Evolutionary conservation across 805 yeast genomes (phyloP).

Genomic region (Geotrichum ghanense): DNA sequence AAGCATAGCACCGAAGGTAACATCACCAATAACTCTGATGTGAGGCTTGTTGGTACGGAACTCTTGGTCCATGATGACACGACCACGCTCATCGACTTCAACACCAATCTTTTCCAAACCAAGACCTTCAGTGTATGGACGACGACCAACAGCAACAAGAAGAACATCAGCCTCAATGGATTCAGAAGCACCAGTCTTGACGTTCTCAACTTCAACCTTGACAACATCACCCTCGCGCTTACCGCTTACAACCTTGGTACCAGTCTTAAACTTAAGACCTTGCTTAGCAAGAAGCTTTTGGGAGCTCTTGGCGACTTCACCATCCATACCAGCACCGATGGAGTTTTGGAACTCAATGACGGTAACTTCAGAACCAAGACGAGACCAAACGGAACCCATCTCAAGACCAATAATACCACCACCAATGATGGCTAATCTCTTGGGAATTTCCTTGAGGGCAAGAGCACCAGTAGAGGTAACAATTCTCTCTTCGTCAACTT

Average conservation of each 20-base stretch:
- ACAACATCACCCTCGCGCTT: slow-evolving; percentile 82
- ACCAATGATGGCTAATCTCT: slow-evolving; percentile 85
- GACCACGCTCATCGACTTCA: slow-evolving; percentile 84
- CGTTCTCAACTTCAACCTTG: slow-evolving; percentile 77
- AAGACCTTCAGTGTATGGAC: slow-evolving; percentile 88
- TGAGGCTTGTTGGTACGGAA: slow-evolving; percentile 86
- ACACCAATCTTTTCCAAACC: slow-evolving; percentile 81
- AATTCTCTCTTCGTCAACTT: slow-evolving; percentile 92
- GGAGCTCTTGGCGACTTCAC: slow-evolving; percentile 80
- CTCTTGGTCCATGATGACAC: slow-evolving; percentile 88
- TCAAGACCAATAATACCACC: slow-evolving; percentile 99
- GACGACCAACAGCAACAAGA: slow-evolving; percentile 96
- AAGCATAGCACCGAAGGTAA: slow-evolving; percentile 96
- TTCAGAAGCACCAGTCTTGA: slow-evolving; percentile 73
- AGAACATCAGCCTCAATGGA: slow-evolving; percentile 80
- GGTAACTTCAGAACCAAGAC: slow-evolving; percentile 93
- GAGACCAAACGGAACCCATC: slow-evolving; percentile 96
- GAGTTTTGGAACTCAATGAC: slow-evolving; percentile 81
- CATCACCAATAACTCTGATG: slow-evolving; percentile 97
- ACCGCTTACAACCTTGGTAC: slow-evolving; percentile 85
- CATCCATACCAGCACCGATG: slow-evolving; percentile 98
- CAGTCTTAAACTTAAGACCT: slow-evolving; percentile 85
- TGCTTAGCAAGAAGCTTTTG: slow-evolving; percentile 89
- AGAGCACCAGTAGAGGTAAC: slow-evolving; percentile 93
- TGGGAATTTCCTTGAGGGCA: slow-evolving; percentile 79